Evolutionary conservation across 768 basidiomycete species (phyloP).

Genomic region (Boletus speciosus): DNA sequence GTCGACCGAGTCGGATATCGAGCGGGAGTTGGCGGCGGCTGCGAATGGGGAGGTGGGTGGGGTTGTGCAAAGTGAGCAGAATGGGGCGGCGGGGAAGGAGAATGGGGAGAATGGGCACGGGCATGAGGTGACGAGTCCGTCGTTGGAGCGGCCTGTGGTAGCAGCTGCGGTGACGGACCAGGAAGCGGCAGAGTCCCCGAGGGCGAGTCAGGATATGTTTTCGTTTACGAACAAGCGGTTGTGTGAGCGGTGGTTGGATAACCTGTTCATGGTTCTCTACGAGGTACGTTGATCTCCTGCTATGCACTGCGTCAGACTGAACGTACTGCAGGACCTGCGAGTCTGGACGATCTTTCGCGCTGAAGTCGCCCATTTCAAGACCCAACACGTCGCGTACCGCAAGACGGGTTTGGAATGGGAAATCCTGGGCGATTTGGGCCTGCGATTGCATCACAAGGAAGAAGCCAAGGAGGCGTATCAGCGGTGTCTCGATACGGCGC

Average conservation of each 20-base stretch:
- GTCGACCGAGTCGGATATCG: conserved; percentile 65
- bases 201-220: conserved; percentile 56
- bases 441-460: conserved; percentile 94
- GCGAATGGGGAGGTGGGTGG: conserved; percentile 22
- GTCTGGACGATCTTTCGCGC: conserved; percentile 99
- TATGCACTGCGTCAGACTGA: background rate
- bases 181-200: conserved; percentile 21
- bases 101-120: conserved; percentile 17
- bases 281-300: conserved; percentile 55
- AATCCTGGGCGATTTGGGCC: conserved; percentile 90
- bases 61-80: background rate
- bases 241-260: conserved; percentile 97
- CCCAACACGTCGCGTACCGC: conserved; percentile 95
- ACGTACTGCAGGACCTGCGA: conserved; percentile 64
- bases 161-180: conserved; percentile 36
- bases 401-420: conserved; percentile 99
- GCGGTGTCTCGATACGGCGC: conserved; percentile 80
- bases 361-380: conserved; percentile 98
- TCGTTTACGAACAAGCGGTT: conserved; percentile 95
- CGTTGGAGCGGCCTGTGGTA: conserved; percentile 41
- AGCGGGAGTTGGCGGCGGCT: conserved; percentile 36
- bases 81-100: conserved; percentile 4
- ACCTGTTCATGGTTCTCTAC: conserved; percentile 96
- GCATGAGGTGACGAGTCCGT: conserved; percentile 22
- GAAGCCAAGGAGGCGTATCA: conserved; percentile 98